These are phyloP conservation scores for Fusarium guadeloupense DNA, from an alignment of 2,329 filamentous ascomycete genomes.

Conservation along the genomic window DNA sequence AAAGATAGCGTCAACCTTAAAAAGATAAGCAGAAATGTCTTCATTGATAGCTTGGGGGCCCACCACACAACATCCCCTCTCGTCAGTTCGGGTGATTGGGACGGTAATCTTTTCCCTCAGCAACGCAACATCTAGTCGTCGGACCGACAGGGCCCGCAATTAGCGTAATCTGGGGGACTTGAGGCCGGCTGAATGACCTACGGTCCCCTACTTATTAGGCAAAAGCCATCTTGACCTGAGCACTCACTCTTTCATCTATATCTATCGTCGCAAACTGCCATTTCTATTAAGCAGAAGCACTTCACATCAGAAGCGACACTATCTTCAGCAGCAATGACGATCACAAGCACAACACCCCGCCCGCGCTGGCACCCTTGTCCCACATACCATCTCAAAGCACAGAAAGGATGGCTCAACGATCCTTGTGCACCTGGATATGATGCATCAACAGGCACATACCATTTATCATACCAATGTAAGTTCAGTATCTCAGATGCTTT, in stretches of 20 bases:
- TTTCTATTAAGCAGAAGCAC: accelerated
- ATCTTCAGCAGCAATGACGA: too few relatives aligned
- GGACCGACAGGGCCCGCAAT: conserved; percentile 25
- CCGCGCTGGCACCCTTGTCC: conserved; percentile 30
- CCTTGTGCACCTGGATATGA: conserved; percentile 39
- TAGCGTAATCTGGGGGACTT: conserved; percentile 16
- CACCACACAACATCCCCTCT: conserved; percentile 5
- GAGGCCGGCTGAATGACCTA: conserved; percentile 28
- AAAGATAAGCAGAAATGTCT: not conserved
- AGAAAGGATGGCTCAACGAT: conserved; percentile 39
- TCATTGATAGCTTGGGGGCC: not conserved
- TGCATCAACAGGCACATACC: conserved; percentile 33
- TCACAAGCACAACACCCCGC: too few relatives aligned
- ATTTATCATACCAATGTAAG: conserved; percentile 41
- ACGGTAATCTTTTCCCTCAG: not conserved
- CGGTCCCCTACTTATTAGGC: conserved; percentile 38
- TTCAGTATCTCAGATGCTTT: too few relatives aligned
- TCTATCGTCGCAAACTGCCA: not conserved
- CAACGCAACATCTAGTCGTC: conserved; percentile 1
- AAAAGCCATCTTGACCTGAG: conserved; percentile 11
- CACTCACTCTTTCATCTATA: not conserved
- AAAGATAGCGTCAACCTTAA: conserved; percentile 5
- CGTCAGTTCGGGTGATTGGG: conserved; percentile 22
- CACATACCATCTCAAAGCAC: conserved; percentile 37
- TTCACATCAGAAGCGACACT: not conserved